Evolutionary conservation across 345 rosid genomes (phyloP).

Genomic region (Syzygium jambos): DNA sequence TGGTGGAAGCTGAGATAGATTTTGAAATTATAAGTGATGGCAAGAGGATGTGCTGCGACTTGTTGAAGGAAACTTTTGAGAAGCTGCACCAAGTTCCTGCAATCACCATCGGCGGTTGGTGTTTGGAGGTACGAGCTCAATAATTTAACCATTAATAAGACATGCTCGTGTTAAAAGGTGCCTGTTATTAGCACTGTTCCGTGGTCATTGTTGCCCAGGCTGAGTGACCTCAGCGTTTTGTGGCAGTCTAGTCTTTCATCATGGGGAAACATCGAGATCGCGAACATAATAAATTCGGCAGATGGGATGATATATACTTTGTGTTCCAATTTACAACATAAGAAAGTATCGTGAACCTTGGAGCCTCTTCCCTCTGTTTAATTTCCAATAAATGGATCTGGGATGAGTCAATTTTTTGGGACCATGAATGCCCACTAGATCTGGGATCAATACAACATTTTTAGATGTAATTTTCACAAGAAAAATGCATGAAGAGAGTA

Average conservation of each 20-base stretch:
- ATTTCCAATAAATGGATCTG: not conserved
- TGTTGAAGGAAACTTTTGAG: not conserved
- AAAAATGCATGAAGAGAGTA: not conserved
- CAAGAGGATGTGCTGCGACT: no score
- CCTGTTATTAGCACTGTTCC: not conserved
- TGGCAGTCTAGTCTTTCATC: not conserved
- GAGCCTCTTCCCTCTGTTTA: not conserved
- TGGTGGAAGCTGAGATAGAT: not conserved
- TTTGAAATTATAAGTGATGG: not conserved
- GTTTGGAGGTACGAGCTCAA: not conserved
- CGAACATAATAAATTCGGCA: not conserved
- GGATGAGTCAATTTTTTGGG: not conserved
- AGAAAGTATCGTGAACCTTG: not conserved
- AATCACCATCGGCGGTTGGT: not conserved
- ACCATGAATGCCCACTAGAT: not conserved
- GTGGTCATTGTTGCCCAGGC: not conserved
- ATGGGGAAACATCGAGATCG: not conserved
- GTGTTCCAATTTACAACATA: not conserved
- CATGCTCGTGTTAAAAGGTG: not conserved
- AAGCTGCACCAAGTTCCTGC: not conserved
- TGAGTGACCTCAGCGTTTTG: not conserved
- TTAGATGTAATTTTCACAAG: not conserved
- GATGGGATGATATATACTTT: not conserved
- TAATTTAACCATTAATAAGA: not conserved
- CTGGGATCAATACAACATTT: not conserved